Base-by-base conservation (phyloP, 192 early-diverging fungal genomes). In the Coemansia sp. region DNA sequence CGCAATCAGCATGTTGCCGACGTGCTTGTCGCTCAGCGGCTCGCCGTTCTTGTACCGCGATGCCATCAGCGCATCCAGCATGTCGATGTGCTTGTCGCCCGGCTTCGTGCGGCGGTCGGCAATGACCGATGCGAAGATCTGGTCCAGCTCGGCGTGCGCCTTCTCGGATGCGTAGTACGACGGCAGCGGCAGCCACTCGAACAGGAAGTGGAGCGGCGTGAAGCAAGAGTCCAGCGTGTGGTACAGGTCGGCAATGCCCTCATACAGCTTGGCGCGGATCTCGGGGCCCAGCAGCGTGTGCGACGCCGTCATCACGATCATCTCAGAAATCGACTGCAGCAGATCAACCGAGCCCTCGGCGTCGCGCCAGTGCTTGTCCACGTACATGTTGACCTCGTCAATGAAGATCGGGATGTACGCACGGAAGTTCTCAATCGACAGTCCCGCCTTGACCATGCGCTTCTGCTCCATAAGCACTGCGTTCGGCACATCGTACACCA, bases 381-480 rank as follows among this genome's bases (percentile, higher is more conserved):
- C 89, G 76, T 95, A 97, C 44, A 87, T 86, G 58, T 76, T 77
- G 61, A 90, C 87, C 83, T 99, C 97, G 62, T 92, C 81, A 39
- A 87, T 84, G 61, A 98, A 89, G 71, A 94, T 89, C 45, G 94
- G 92, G 40, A 98, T 86, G 84, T 98, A 95, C 39, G 88, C 74
- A 60, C 91, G 86, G 83, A 99, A 93, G 70, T 89, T 93, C 23
- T 95, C 90, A 58, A 87, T 88, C 61, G 93, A 90, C 70, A 99
- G 85, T 49, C 92, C 90, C 61, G 93, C 89, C 86, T 99, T 99
- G 74, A 98, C 90, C 84, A 99, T 96, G 86, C 92, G 95, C 86
- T 99, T 99, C 84, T 99, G 97, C 84, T 99, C 95, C 95, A 99
- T 97, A 68, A 99, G 89, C 56, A 94, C 85, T 42, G 87, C 68